phyloP scores from a whole-genome alignment of 2,329 filamentous ascomycete species.

The Fusarium siculi region DNA sequence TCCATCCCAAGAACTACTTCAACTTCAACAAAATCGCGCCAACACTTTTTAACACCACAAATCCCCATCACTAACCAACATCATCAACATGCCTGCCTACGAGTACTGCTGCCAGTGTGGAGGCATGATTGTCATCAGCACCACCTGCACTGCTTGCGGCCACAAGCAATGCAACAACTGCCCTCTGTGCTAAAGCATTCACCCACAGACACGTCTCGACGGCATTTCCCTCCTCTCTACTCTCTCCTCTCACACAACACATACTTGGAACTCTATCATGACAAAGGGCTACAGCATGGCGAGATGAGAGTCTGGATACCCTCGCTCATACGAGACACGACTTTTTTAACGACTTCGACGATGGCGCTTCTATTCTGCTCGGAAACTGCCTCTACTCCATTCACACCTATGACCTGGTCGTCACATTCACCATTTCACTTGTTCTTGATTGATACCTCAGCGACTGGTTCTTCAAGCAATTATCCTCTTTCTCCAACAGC shows the following conservation, averaged over 20 bases:
- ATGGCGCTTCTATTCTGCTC: slow-evolving; percentile 5
- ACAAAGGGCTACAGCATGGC: neutral
- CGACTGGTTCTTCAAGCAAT: slow-evolving; percentile 1
- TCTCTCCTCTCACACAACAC: neutral
- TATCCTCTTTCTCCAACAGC: neutral
- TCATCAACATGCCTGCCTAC: slow-evolving; percentile 55
- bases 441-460: slow-evolving; percentile 30
- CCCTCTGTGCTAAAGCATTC: slow-evolving; percentile 47
- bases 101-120: slow-evolving; percentile 67
- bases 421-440: slow-evolving; percentile 13
- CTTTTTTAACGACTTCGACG: slow-evolving; percentile 28
- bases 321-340: slow-evolving; percentile 15
- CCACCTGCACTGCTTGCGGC: slow-evolving; percentile 60
- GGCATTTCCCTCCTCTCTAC: neutral
- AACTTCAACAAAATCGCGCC: neutral
- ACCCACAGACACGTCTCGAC: slow-evolving; percentile 12
- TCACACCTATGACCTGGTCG: slow-evolving; percentile 5
- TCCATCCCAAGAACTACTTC: neutral
- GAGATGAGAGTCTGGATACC: slow-evolving; percentile 14
- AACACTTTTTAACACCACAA: slow-evolving; percentile 4
- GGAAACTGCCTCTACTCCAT: neutral
- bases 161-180: slow-evolving; percentile 63
- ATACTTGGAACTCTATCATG: neutral
- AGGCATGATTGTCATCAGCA: slow-evolving; percentile 67
- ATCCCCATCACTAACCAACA: slow-evolving; percentile 1